Evolutionary conservation across 2,329 filamentous ascomycete genomes (phyloP).

Genomic region (Fusarium equiseti): DNA sequence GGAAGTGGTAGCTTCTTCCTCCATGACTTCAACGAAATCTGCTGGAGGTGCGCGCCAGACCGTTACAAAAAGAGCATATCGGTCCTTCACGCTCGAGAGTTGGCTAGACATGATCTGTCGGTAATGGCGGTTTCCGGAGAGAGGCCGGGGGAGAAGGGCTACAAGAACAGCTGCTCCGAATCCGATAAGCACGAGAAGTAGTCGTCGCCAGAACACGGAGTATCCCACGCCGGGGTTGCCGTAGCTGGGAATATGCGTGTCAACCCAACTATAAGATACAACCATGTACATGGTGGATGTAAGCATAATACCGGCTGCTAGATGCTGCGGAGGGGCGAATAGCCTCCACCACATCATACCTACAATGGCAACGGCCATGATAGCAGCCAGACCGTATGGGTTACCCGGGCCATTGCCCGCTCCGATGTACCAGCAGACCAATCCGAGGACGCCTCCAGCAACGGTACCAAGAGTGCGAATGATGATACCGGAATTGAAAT

Average conservation of each 20-base stretch:
- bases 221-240: conserved; percentile 29
- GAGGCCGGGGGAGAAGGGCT: conserved; percentile 9
- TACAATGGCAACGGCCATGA: conserved; percentile 31
- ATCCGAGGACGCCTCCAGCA: conserved; percentile 18
- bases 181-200: conserved; percentile 23
- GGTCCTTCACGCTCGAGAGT: conserved; percentile 13
- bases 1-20: conserved; percentile 13
- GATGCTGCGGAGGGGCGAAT: conserved; percentile 33
- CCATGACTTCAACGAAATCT: conserved; percentile 13
- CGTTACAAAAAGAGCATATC: conserved; percentile 15
- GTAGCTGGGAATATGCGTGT: conserved; percentile 34
- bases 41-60: conserved; percentile 13
- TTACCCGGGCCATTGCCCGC: conserved; percentile 20
- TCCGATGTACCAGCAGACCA: conserved; percentile 22
- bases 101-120: conserved; percentile 20
- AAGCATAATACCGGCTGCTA: conserved; percentile 38
- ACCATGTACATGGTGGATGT: conserved; percentile 40
- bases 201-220: conserved; percentile 17
- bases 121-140: conserved; percentile 19
- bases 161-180: conserved; percentile 16
- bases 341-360: conserved; percentile 42
- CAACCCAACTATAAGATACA: conserved; percentile 37
- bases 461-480: conserved; percentile 22
- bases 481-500: conserved; percentile 31
- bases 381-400: conserved; percentile 33